Evolutionary conservation across 164 flowering plant genomes (phyloP).

Genomic region (Sedum album): DNA sequence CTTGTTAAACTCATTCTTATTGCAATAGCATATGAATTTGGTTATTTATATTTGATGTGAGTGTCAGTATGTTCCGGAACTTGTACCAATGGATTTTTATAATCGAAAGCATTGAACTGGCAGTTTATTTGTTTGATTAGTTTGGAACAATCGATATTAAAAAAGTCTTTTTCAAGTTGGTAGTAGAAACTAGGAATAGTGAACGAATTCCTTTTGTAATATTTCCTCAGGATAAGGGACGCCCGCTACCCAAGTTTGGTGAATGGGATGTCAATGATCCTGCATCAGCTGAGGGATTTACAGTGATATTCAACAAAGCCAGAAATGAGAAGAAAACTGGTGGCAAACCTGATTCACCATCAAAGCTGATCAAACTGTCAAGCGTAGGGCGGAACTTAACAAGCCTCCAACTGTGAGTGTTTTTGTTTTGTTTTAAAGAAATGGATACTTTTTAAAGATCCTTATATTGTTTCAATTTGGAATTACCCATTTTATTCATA

Average conservation of each 20-base stretch:
- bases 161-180: too few relatives aligned
- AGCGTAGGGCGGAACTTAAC: not conserved
- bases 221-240: slow-evolving; percentile 2
- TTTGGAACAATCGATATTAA: too few relatives aligned
- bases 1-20: too few relatives aligned
- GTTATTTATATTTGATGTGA: too few relatives aligned
- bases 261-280: slow-evolving; percentile 12
- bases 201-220: not conserved
- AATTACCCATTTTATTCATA: not conserved
- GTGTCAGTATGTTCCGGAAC: too few relatives aligned
- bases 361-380: slow-evolving; percentile 3
- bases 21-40: too few relatives aligned
- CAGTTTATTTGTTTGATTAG: too few relatives aligned
- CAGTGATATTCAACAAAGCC: slow-evolving; percentile 6
- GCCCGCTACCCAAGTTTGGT: slow-evolving; percentile 8
- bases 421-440: not conserved
- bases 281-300: slow-evolving; percentile 12
- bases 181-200: too few relatives aligned
- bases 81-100: too few relatives aligned
- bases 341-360: slow-evolving; percentile 3
- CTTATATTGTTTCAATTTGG: not conserved
- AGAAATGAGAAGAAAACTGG: slow-evolving; percentile 10
- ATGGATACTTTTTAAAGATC: not conserved
- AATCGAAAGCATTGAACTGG: too few relatives aligned
- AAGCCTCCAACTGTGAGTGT: slow-evolving; percentile 11